phyloP scores from a whole-genome alignment of 768 basidiomycete species.

The Suillus hirtellus region DNA sequence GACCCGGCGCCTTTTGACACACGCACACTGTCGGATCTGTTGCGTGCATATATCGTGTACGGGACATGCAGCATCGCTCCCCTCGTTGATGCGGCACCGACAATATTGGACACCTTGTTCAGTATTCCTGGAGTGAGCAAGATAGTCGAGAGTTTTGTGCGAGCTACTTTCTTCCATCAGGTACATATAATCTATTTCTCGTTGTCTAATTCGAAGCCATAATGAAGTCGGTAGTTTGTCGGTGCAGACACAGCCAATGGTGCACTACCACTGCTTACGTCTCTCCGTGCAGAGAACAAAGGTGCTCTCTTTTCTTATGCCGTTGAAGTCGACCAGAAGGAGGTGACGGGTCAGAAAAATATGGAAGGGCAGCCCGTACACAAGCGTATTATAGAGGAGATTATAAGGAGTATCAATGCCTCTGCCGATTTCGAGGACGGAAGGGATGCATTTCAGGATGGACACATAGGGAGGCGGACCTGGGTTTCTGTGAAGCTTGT shows the following conservation, averaged over 20 bases:
- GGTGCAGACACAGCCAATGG: constrained; percentile 81
- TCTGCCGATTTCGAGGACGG: constrained; percentile 79
- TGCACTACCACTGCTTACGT: constrained; percentile 61
- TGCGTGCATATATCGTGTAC: constrained; percentile 79
- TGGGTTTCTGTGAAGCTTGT: constrained; percentile 89
- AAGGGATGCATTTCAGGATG: constrained; percentile 22
- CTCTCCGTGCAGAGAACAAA: constrained; percentile 65
- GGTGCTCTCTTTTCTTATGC: constrained; percentile 82
- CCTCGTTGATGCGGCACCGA: constrained; percentile 75
- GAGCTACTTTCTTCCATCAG: constrained; percentile 85
- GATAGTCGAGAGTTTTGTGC: constrained; percentile 67
- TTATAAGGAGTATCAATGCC: constrained; percentile 72
- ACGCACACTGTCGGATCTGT: constrained; percentile 1
- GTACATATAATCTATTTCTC: constrained; percentile 35
- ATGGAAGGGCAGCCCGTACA: constrained; percentile 39
- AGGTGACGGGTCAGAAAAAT: constrained; percentile 38
- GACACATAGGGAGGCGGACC: constrained; percentile 50
- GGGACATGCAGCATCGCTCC: constrained; percentile 74
- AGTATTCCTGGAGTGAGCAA: constrained; percentile 55
- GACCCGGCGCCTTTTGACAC: background rate
- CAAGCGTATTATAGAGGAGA: constrained; percentile 72
- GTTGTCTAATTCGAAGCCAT: background rate
- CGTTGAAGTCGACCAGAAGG: constrained; percentile 75
- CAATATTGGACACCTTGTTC: constrained; percentile 53
- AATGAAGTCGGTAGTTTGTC: constrained; percentile 62